Evolutionary conservation across 495 filamentous ascomycete genomes (phyloP).

Genomic region (Tuber borchii): DNA sequence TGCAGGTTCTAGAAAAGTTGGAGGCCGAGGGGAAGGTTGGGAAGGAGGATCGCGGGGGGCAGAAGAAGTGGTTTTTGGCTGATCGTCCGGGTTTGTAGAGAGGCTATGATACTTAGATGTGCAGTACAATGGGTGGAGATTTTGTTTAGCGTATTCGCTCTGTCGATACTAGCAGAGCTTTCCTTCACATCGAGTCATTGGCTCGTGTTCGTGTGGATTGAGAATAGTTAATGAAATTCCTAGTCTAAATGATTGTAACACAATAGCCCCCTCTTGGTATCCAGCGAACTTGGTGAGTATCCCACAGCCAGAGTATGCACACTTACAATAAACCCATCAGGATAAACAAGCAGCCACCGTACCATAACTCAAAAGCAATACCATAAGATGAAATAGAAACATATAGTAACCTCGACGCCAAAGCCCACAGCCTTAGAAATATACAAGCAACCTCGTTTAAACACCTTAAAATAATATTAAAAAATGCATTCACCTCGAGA

Average conservation of each 20-base stretch:
- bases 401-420: background rate
- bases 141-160: background rate
- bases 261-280: background rate
- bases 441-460: background rate
- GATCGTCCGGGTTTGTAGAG: slow-evolving; percentile 43
- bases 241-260: background rate
- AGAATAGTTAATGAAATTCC: background rate
- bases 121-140: background rate
- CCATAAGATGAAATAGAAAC: background rate
- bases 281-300: background rate
- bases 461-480: background rate
- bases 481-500: background rate
- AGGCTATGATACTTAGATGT: background rate
- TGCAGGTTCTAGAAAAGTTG: slow-evolving; percentile 65
- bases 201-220: background rate
- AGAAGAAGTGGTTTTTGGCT: slow-evolving; percentile 49
- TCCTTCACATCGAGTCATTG: background rate
- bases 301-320: background rate
- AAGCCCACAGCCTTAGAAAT: background rate
- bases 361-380: background rate
- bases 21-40: slow-evolving; percentile 58
- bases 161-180: background rate
- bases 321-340: background rate
- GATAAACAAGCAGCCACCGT: background rate
- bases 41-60: slow-evolving; percentile 47